Conservation (phyloP, 2,329 filamentous ascomycete species). For the Cercospora sp. region DNA sequence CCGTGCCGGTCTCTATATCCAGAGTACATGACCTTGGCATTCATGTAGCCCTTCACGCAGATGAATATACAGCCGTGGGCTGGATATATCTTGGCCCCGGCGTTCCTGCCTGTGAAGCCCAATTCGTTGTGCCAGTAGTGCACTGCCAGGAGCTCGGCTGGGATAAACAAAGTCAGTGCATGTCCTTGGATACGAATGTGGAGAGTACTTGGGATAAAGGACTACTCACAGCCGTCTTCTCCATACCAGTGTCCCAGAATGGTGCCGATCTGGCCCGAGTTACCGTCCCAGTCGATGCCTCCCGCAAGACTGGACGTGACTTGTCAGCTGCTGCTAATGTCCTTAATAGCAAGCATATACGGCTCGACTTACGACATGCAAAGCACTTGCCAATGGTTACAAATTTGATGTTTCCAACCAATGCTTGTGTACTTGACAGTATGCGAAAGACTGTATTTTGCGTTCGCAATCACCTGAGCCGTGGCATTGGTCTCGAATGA, state of each 20-base stretch:
- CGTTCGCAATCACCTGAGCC: background rate
- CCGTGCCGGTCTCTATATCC: background rate
- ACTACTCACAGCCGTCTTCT: background rate
- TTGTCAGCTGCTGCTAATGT: background rate
- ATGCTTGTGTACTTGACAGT: background rate
- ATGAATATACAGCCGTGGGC: background rate
- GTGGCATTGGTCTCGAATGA: background rate
- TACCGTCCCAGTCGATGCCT: background rate
- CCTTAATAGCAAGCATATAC: background rate
- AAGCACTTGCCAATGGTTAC: background rate
- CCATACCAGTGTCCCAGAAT: background rate
- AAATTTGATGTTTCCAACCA: background rate
- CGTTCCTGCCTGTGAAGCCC: background rate
- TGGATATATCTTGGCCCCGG: background rate
- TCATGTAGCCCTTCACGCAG: background rate
- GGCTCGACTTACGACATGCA: background rate
- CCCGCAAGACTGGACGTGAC: background rate
- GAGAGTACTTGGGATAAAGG: background rate
- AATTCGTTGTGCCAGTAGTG: background rate
- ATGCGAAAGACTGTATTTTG: background rate
- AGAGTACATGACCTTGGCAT: background rate
- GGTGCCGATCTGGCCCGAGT: background rate
- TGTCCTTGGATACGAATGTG: background rate
- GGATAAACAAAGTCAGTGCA: background rate
- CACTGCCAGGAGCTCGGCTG: background rate